These are phyloP conservation scores for Annulohypoxylon stygium DNA, from an alignment of 495 filamentous ascomycete species.

Conservation along the genomic window DNA sequence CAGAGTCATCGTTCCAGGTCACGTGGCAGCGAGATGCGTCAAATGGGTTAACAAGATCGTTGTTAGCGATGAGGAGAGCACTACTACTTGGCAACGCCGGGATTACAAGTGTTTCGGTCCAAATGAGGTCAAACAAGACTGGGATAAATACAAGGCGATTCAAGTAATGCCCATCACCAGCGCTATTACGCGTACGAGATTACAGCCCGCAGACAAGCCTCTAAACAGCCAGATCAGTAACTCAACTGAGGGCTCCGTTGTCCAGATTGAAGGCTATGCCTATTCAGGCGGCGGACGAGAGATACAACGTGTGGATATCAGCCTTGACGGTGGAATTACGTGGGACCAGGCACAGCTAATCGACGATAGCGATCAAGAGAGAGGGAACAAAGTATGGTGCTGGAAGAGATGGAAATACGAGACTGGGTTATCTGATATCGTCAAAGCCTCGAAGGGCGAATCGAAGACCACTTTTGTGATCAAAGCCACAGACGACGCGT, in stretches of 20 bases:
- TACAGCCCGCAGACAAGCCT: slow-evolving; percentile 22
- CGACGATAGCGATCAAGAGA: slow-evolving; percentile 53
- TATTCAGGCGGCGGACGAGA: slow-evolving; percentile 71
- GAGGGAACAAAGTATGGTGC: slow-evolving; percentile 61
- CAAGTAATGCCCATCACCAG: slow-evolving; percentile 73
- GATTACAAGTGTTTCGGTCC: slow-evolving; percentile 76
- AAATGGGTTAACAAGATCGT: slow-evolving; percentile 75
- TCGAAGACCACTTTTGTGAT: slow-evolving; percentile 62
- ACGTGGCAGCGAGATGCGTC: slow-evolving; percentile 71
- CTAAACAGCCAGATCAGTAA: slow-evolving; percentile 14
- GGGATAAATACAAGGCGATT: slow-evolving; percentile 67
- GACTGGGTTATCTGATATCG: slow-evolving; percentile 57
- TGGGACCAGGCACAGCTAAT: slow-evolving; percentile 68
- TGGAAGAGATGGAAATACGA: slow-evolving; percentile 69
- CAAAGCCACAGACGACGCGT: slow-evolving; percentile 70
- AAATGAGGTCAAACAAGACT: slow-evolving; percentile 67
- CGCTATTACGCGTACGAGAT: slow-evolving; percentile 58
- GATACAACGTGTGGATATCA: slow-evolving; percentile 68
- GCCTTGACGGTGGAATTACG: slow-evolving; percentile 65
- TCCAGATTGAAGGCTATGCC: slow-evolving; percentile 67
- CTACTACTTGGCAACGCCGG: slow-evolving; percentile 69
- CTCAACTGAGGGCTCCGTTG: slow-evolving; percentile 40
- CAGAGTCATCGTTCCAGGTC: slow-evolving; percentile 71
- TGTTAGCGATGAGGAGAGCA: slow-evolving; percentile 68
- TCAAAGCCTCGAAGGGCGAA: slow-evolving; percentile 56